A percentile compares a stretch with the other conserved stretches of the same genome.
phyloP scores from a whole-genome alignment of 345 rosid genomes.

The Eucalyptus regnans region DNA sequence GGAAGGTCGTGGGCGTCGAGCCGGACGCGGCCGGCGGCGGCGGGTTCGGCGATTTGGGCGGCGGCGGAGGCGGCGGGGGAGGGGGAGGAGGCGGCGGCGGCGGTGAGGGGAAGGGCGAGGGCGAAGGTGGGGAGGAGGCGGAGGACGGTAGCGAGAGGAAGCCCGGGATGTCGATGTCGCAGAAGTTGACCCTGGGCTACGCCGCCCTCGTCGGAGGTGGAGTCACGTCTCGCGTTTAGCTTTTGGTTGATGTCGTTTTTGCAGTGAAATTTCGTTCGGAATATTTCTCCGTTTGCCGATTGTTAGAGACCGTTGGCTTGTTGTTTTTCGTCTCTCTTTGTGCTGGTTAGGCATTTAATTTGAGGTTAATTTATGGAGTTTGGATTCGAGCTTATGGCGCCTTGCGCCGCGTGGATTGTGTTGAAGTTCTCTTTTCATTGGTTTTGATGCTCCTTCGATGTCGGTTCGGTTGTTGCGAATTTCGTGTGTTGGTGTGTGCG shows the following conservation, averaged over 20 bases:
- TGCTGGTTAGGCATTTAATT: neutral
- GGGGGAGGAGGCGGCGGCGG: neutral
- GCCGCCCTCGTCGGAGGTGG: neutral
- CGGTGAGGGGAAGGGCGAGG: conserved; percentile 2
- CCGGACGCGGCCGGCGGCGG: conserved; percentile 3
- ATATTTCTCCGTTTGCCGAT: neutral
- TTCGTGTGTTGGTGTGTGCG: neutral
- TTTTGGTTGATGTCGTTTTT: neutral
- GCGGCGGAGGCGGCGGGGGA: neutral
- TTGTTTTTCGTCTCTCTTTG: neutral
- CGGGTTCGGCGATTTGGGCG: neutral
- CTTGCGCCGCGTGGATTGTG: neutral
- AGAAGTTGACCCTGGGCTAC: neutral
- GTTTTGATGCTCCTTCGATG: neutral
- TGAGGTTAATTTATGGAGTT: neutral
- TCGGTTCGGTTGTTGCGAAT: neutral
- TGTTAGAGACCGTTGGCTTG: neutral
- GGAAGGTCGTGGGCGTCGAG: conserved; percentile 11
- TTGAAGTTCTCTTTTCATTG: neutral
- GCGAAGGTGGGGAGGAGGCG: conserved; percentile 12
- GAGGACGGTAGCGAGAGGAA: conserved; percentile 21
- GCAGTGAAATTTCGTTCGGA: neutral
- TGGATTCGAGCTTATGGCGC: neutral
- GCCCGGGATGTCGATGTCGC: conserved; percentile 62
- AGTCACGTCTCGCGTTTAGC: neutral